Evolutionary conservation across 2,329 filamentous ascomycete genomes (phyloP).

Genomic region (Lecanoromycetidae sp.): DNA sequence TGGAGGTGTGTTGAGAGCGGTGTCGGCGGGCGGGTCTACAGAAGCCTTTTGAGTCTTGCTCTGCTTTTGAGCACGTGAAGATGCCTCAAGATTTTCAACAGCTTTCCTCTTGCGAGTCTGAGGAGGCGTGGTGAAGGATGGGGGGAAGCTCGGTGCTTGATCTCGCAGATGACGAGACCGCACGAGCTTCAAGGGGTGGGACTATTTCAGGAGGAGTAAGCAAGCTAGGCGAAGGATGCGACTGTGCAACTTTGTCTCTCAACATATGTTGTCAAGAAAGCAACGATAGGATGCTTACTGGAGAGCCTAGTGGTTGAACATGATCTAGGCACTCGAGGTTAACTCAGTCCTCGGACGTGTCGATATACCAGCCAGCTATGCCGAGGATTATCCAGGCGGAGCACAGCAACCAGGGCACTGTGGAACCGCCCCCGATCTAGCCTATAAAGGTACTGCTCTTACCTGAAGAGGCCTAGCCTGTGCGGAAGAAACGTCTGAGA

Average conservation of each 20-base stretch:
- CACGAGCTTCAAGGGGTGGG: slow-evolving; percentile 17
- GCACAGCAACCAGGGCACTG: too few species aligned
- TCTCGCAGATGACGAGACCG: slow-evolving; percentile 18
- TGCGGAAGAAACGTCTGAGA: too few species aligned
- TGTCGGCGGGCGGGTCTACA: slow-evolving; percentile 27
- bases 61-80: slow-evolving; percentile 24
- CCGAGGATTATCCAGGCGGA: too few species aligned
- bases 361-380: too few species aligned
- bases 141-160: slow-evolving; percentile 15
- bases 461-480: too few species aligned
- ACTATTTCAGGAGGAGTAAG: background rate
- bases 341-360: too few species aligned
- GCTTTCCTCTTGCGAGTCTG: slow-evolving; percentile 42
- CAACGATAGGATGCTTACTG: too few species aligned
- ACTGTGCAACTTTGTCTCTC: background rate
- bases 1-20: slow-evolving; percentile 33
- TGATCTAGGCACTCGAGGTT: too few species aligned
- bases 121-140: slow-evolving; percentile 40
- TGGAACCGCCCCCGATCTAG: too few species aligned
- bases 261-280: too few species aligned
- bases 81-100: slow-evolving; percentile 31
- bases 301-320: too few species aligned
- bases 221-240: background rate
- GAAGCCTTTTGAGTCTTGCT: slow-evolving; percentile 16
- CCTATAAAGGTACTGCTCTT: too few species aligned